Conservation (phyloP, 2,329 filamentous ascomycete species). For the Chaetomiaceae sp. region DNA sequence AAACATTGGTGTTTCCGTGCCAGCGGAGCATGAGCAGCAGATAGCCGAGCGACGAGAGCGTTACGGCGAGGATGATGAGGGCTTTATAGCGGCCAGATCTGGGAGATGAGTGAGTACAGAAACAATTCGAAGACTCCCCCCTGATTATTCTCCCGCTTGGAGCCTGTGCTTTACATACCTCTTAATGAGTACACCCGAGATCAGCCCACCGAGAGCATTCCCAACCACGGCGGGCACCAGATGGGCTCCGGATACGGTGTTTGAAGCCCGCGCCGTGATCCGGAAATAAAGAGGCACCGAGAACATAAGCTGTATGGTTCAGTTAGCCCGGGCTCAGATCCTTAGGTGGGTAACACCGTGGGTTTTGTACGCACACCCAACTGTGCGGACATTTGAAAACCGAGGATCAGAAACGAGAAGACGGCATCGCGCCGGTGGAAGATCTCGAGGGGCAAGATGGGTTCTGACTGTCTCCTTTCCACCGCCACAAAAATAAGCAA, state of each 20-base stretch:
- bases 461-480: conserved; percentile 41
- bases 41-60: conserved; percentile 46
- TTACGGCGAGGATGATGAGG: conserved; percentile 44
- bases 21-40: conserved; percentile 49
- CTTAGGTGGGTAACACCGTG: neutral
- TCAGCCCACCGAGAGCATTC: conserved; percentile 57
- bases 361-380: conserved; percentile 38
- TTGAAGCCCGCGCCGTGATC: conserved; percentile 51
- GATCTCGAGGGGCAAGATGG: conserved; percentile 53
- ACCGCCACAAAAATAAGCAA: conserved; percentile 30
- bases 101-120: too few species aligned
- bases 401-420: conserved; percentile 45
- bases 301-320: conserved; percentile 48
- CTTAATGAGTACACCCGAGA: conserved; percentile 52
- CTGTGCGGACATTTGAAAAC: conserved; percentile 52
- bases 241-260: conserved; percentile 52
- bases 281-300: conserved; percentile 65
- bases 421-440: conserved; percentile 47
- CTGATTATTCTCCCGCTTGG: neutral
- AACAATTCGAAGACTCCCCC: neutral
- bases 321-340: neutral
- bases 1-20: conserved; percentile 51
- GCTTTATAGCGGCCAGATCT: conserved; percentile 55
- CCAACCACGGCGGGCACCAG: conserved; percentile 62
- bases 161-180: conserved; percentile 29